Evolutionary conservation across 2,329 filamentous ascomycete genomes (phyloP).

Genomic region (Diaporthe batatas): DNA sequence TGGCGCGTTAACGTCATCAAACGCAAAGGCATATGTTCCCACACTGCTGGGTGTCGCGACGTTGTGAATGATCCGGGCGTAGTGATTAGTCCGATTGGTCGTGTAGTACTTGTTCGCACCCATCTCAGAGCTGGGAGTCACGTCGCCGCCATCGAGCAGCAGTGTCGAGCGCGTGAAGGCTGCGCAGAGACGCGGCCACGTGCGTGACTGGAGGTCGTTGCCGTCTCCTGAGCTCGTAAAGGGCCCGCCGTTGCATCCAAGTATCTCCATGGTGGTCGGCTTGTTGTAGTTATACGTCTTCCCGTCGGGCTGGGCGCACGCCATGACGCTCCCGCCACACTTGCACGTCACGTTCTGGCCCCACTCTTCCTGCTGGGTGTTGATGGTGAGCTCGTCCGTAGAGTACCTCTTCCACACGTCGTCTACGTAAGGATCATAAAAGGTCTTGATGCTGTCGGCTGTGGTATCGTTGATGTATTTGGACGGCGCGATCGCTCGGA

Average conservation of each 20-base stretch:
- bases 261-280: conserved; percentile 61
- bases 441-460: conserved; percentile 44
- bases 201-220: conserved; percentile 53
- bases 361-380: conserved; percentile 54
- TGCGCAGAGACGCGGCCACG: conserved; percentile 63
- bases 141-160: conserved; percentile 59
- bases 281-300: conserved; percentile 56
- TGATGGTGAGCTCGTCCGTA: conserved; percentile 49
- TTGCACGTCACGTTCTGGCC: conserved; percentile 49
- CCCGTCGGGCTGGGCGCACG: conserved; percentile 55
- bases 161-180: conserved; percentile 64
- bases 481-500: conserved; percentile 62
- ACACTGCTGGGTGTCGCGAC: conserved; percentile 54
- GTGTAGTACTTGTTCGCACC: conserved; percentile 58
- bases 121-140: conserved; percentile 56
- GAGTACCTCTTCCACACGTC: conserved; percentile 61
- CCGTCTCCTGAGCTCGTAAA: conserved; percentile 59
- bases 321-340: conserved; percentile 53
- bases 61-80: conserved; percentile 71
- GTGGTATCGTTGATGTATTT: conserved; percentile 52
- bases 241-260: conserved; percentile 64
- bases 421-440: conserved; percentile 61
- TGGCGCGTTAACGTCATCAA: conserved; percentile 73
- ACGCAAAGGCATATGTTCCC: conserved; percentile 71
- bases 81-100: conserved; percentile 64